A percentile compares a stretch with the other conserved stretches of the same genome.
Evolutionary conservation across 345 rosid species (phyloP).

Genomic region (Geranium rotundifolium): DNA sequence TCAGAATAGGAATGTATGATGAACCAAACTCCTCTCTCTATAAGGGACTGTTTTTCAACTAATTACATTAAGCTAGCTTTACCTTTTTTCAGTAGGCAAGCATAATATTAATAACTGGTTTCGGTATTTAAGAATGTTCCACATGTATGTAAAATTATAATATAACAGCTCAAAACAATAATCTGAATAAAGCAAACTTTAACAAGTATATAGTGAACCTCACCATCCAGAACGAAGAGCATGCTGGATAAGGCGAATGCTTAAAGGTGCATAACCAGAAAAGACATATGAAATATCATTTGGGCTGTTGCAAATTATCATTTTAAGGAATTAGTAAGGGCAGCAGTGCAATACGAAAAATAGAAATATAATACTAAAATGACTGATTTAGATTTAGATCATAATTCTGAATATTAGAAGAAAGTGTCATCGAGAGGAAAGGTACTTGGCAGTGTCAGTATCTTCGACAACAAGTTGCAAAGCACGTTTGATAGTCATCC

Average conservation of each 20-base stretch:
- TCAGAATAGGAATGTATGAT: not conserved
- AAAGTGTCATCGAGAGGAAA: not conserved
- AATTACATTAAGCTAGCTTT: not conserved
- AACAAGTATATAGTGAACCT: conserved; percentile 13
- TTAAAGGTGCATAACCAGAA: conserved; percentile 98
- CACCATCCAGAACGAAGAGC: conserved; percentile 98
- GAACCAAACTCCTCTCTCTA: not conserved
- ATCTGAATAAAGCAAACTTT: not conserved
- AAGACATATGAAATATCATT: conserved; percentile 81
- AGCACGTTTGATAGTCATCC: conserved; percentile 74
- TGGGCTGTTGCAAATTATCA: conserved; percentile 47
- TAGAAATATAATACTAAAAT: too few species aligned
- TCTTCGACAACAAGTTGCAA: conserved; percentile 89
- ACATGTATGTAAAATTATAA: not conserved
- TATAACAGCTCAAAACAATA: not conserved
- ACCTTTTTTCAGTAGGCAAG: not conserved
- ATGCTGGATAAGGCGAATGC: conserved; percentile 93
- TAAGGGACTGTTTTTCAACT: not conserved
- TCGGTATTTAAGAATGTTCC: not conserved
- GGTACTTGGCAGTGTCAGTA: conserved; percentile 88
- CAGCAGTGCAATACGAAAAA: not conserved
- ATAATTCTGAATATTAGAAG: not conserved
- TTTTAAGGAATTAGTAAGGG: conserved; percentile 1
- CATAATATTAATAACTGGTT: too few species aligned
- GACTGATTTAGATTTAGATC: not conserved